Base-by-base conservation (phyloP, 1,139 yeast genomes). In the Spathaspora sp. region DNA sequence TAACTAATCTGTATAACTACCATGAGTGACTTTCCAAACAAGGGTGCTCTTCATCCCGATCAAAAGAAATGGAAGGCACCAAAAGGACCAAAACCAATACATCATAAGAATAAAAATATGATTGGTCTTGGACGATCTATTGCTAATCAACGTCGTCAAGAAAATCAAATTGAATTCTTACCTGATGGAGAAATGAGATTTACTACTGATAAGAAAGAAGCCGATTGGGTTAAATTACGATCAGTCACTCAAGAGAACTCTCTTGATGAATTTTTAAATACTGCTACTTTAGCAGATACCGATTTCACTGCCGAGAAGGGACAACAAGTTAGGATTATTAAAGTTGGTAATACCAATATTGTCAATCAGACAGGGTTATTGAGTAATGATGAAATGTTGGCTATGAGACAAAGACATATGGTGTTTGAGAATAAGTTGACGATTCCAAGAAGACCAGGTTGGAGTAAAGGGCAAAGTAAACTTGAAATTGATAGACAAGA, bases 231-330 rank as follows among this genome's bases (percentile, higher is more conserved):
- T 45, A 89, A 90, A 58, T 71, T 93, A 58, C 80, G 95, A 62
- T 89, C 97, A 7, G 95, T 93, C 23, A 93, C 99, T 0, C 98
- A 95, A 59, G 98, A 95, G 65, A 82, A 88, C 56, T 86, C 97
- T 0, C 71, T 95, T 54, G 99, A 95, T 66, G 99, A 93, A 68
- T 91, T 95, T 66, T 78, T 95, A 60, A 86, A 83, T 60, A 91
- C 98, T 9, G 99, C 99, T 0, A 95, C 89, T 64, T 77, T 95
- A 53, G 97, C 98, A 1, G 97, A 90, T 61, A 90, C 95, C 16
- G 99, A 93, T 71, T 93, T 95, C 67, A 84, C 96, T 6, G 97
- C 99, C 3, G 97, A 91, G 55, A 83, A 86, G 59, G 80, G 83
- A 47, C 83, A 86, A 45, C 89, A 86, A 58, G 93, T 93, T 50